phyloP scores from a whole-genome alignment of 2,329 filamentous ascomycete species.

The Myrmaecium sp. region DNA sequence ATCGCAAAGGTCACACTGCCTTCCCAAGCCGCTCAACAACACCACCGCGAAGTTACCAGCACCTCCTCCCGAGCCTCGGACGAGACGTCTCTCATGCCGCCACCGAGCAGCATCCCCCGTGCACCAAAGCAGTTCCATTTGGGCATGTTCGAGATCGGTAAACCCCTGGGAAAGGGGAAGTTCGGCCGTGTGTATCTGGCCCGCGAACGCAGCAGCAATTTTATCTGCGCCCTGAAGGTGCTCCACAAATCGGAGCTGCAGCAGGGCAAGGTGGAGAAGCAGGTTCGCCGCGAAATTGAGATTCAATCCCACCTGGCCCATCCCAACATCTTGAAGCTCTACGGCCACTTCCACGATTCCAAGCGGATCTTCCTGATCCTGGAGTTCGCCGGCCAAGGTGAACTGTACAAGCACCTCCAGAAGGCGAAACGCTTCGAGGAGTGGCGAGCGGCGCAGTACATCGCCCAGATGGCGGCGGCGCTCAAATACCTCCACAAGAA shows the following conservation, averaged over 20 bases:
- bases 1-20: slow-evolving; percentile 50
- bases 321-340: slow-evolving; percentile 69
- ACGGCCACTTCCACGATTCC: slow-evolving; percentile 77
- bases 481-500: slow-evolving; percentile 87
- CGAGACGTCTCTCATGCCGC: slow-evolving; percentile 20
- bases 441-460: slow-evolving; percentile 73
- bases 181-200: slow-evolving; percentile 77
- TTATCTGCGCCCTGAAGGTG: slow-evolving; percentile 75
- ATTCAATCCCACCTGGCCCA: slow-evolving; percentile 79
- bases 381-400: slow-evolving; percentile 71
- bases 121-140: slow-evolving; percentile 52
- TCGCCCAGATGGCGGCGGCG: slow-evolving; percentile 81
- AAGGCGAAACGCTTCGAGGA: slow-evolving; percentile 67
- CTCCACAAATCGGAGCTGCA: slow-evolving; percentile 71
- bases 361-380: slow-evolving; percentile 79
- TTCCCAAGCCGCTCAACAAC: slow-evolving; percentile 44
- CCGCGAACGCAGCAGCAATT: slow-evolving; percentile 60
- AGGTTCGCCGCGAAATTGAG: slow-evolving; percentile 74
- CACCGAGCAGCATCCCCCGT: slow-evolving; percentile 31
- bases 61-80: slow-evolving; percentile 23
- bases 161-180: slow-evolving; percentile 72
- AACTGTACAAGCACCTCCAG: slow-evolving; percentile 74
- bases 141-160: slow-evolving; percentile 87
- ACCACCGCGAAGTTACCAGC: slow-evolving; percentile 12
- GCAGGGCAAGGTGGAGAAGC: slow-evolving; percentile 69